Evolutionary conservation across 768 basidiomycete genomes (phyloP), one percentile per base, ranked within the genome.

Genomic region (Cytidiella melzeri): DNA sequence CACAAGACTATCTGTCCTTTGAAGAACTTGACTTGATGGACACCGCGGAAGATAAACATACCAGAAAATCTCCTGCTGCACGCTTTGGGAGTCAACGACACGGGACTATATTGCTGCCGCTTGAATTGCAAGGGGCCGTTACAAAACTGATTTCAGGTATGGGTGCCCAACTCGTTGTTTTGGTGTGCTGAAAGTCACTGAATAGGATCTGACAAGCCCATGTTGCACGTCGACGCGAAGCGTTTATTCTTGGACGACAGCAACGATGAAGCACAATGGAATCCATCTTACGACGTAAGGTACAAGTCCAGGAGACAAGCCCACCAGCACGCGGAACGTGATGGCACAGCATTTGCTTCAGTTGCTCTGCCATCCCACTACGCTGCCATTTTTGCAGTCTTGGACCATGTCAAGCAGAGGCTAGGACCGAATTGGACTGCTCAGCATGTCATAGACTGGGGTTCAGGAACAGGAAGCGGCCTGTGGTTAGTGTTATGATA

Each of bases 321-420:
- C 28, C 65, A 65, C 49, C 75, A 75, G 23, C 86, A 87, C 63
- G 70, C 70, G 36, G 73, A 77, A 47, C 75, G 85, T 23, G 87
- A 92, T 55, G 89, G 84, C 20, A 82, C 86, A 21, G 92, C 92
- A 4, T 94, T 92, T 62, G 84, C 86, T 12, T 82, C 87, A 11
- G 75, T 93, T 43, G 86, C 83, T n/a, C 75, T 94, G 55, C 92
- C 92, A 1, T 81, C 84, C 3, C 87, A 92, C 67, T 94, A 87
- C 63, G 79, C 89, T 41, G 89, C 83, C 2, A 85, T 92, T 44
- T 74, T 69, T 43, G 71, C 84, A n/a, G 88, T 93, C 4, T 67
- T 94, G 15, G 70, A 77, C 41, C 83, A 90, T 54, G 56, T 82
- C 30, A 83, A 77, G 52, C 73, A 69, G 42, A 73, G 91, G 47